phyloP scores from a whole-genome alignment of 2,329 filamentous ascomycete species.

The Phaeosphaeriaceae sp. region DNA sequence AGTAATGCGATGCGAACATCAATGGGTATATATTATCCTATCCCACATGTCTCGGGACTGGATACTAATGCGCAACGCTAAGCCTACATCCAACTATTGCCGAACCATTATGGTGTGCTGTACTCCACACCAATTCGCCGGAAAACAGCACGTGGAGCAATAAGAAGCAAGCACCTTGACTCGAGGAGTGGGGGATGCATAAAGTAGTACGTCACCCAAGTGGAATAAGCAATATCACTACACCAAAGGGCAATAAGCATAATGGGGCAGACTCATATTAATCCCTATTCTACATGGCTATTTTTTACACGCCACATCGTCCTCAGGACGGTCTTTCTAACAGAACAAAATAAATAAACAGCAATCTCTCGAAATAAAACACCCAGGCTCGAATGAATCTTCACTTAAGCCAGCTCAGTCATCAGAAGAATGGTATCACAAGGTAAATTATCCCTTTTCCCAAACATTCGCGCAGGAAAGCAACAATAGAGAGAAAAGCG shows the following conservation, averaged over 20 bases:
- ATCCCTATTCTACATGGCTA: background rate
- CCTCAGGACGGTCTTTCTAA: background rate
- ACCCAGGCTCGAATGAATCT: conserved; percentile 7
- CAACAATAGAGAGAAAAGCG: background rate
- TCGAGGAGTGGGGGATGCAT: too few relatives aligned
- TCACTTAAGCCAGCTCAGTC: conserved; percentile 13
- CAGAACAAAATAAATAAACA: background rate
- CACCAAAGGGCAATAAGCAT: background rate
- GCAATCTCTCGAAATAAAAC: conserved; percentile 1
- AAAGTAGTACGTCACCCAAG: conserved; percentile 1
- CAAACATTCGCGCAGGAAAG: too few relatives aligned
- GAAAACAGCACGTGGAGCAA: conserved; percentile 17
- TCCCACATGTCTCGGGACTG: conserved; percentile 6
- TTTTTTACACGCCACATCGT: background rate
- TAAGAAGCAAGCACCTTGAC: conserved; percentile 8
- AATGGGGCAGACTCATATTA: background rate
- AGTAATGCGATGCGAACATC: background rate
- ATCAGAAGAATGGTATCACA: conserved; percentile 16
- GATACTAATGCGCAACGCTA: background rate
- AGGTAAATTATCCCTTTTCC: background rate
- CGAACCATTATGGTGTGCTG: conserved; percentile 18
- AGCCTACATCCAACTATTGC: background rate
- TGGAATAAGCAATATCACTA: too few relatives aligned
- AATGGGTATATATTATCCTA: background rate
- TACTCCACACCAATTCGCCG: conserved; percentile 20